Base-by-base conservation (phyloP, 306 rosid species). In the Prunus kanzakura region DNA sequence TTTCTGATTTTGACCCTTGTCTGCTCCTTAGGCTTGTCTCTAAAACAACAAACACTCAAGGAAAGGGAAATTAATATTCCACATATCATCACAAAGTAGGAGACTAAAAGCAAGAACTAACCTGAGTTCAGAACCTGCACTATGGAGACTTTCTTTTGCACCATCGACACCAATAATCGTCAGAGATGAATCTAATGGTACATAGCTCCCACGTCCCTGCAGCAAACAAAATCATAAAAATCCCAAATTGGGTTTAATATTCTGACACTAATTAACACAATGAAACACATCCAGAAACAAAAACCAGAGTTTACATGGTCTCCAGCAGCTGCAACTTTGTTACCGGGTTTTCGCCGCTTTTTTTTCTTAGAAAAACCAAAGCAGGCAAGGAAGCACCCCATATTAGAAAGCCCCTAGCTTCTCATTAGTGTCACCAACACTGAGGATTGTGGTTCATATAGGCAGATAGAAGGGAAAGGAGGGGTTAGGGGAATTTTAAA, bases 321-420 rank as follows among this genome's bases (percentile, higher is more conserved):
- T 29, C 63, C 69, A 32, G 38, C 46, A 46, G 82, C 73, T 78
- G 85, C 43, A 38, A 38, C 83, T 68, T 84, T 83, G 73, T 82
- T 76, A 25, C 81, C 71, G 6, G 87, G 77, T 79, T 86, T 82
- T 82, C 87, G 85, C 9, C 90, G 86, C 73, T 30, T 92, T 52
- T 89, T 77, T 69, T 88, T 89, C 81, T 86, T 83, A 41, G 93
- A 76, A 29, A 92, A 78, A 55, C 92, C 91, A 66, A 95, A 90
- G 78, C 97, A 92, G 64, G 79, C 88, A 56, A 92, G 93, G 76
- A 95, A 95, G 58, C 97, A 95, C 71, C 96, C 97, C 99, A 90
- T 90, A n/a, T 41, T 20, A n/a, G 55, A 64, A 58, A 60, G 45
- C 3, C 38, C 4, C 20, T 35, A 63, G 60, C 69, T 25, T 8